Evolutionary conservation across 306 rosid genomes (phyloP), one percentile per base, ranked within the genome.

Genomic region (Vachellia collinsii): DNA sequence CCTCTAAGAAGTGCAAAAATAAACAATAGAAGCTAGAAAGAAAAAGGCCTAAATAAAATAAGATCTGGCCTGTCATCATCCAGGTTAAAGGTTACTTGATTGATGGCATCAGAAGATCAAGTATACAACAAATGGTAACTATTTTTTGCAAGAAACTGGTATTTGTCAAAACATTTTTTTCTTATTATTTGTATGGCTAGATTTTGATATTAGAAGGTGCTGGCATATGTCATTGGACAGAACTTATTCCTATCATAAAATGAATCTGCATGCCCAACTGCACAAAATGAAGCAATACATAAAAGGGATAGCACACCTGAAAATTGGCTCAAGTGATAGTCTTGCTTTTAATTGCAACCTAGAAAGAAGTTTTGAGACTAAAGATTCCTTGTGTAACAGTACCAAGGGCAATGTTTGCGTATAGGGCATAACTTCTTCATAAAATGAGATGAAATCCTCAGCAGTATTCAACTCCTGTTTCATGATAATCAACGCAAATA

Each of bases 401-500:
- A 94, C 89, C 85, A 90, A 73, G 37, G 95, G 92, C 77, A 93
- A 77, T 77, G 97, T 88, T 85, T 90, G 97, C 39, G 87, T 94
- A 58, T 80, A 70, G 4, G 97, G 94, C 70, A 92, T 64, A 70
- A 89, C 83, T 69, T 89, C 91, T 83, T 91, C 99, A 17, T 94
- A 89, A 46, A 88, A 89, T 23, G 91, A 84, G 81, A 94, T 94
- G 66, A 94, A 94, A 86, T 93, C 99, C 84, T 87, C 97, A 0
- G 99, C 93, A 0, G 99, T 94, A 81, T 91, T 94, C 88, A 91
- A 76, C 83, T 94, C 99, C 99, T 94, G 80, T n/a, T 39, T 65
- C 70, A 53, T 14, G 42, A 68, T 36, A 84, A 44, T 44, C 13
- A 25, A 61, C 51, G 44, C 14, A 78, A 79, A 84, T 58, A 66